Conservation (phyloP, 2,329 filamentous ascomycete genomes). For the Trichoderma sp. region DNA sequence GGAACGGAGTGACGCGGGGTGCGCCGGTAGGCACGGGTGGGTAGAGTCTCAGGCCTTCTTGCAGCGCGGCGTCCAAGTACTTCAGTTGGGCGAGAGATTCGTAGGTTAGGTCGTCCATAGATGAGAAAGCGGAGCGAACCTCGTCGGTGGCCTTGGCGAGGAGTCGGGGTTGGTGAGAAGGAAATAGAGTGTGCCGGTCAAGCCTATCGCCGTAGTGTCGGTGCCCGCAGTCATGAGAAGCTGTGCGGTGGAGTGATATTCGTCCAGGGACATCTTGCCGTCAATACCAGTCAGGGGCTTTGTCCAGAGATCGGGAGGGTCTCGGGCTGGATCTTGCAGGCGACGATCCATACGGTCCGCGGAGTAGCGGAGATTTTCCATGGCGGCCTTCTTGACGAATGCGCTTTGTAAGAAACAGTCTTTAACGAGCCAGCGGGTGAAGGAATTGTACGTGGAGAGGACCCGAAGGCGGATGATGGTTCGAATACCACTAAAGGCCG, state of each 20-base stretch:
- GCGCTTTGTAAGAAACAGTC: background rate
- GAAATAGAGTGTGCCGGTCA: constrained; percentile 30
- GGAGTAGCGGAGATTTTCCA: background rate
- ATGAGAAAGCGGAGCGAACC: constrained; percentile 40
- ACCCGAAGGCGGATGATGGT: background rate
- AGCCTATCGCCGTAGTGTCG: background rate
- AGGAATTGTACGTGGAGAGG: background rate
- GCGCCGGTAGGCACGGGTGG: constrained; percentile 28
- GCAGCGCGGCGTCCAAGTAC: constrained; percentile 44
- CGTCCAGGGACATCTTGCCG: background rate
- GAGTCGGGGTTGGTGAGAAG: constrained; percentile 30
- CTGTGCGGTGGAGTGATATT: background rate
- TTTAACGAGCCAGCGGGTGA: background rate
- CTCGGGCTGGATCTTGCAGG: background rate
- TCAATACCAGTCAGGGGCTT: background rate
- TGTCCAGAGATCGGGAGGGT: background rate
- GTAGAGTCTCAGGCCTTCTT: constrained; percentile 45
- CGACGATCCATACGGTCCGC: background rate
- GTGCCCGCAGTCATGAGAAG: background rate
- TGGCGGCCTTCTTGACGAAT: background rate
- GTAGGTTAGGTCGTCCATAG: constrained; percentile 42
- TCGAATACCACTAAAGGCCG: background rate
- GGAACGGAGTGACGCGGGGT: background rate
- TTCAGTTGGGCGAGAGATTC: constrained; percentile 32
- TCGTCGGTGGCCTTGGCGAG: constrained; percentile 38